Evolutionary conservation across 202 grass and related monocot genomes (phyloP).

Genomic region (Bolboschoenoplectus hybrid): DNA sequence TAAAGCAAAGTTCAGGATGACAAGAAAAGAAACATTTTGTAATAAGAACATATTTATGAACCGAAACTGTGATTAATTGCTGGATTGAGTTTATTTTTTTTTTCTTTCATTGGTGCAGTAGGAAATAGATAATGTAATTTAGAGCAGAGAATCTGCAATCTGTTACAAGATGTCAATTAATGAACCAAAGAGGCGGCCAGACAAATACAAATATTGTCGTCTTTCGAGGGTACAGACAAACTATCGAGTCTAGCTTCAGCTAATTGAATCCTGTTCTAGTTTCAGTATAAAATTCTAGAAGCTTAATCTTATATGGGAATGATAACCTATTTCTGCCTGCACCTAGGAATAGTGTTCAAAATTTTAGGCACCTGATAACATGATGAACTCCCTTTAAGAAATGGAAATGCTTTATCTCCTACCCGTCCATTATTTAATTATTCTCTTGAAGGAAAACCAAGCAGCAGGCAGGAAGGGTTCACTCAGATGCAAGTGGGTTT

Average conservation of each 20-base stretch:
- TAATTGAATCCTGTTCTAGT: slow-evolving; percentile 19
- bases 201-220: slow-evolving; percentile 22
- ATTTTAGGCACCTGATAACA: slow-evolving; percentile 24
- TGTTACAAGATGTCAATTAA: neutral
- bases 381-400: neutral
- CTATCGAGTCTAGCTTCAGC: slow-evolving; percentile 12
- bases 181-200: slow-evolving; percentile 32
- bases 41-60: neutral
- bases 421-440: slow-evolving; percentile 6
- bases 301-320: slow-evolving; percentile 19
- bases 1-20: neutral
- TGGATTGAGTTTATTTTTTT: neutral
- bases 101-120: neutral
- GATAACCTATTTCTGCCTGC: neutral
- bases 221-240: neutral
- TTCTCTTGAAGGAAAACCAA: neutral
- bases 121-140: neutral
- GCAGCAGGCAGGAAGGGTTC: neutral
- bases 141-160: slow-evolving; percentile 11
- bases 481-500: slow-evolving; percentile 3
- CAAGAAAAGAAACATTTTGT: neutral
- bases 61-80: neutral
- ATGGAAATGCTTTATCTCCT: slow-evolving; percentile 24
- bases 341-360: slow-evolving; percentile 17
- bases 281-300: slow-evolving; percentile 2